Percentiles rank a stretch among this genome's conserved stretches.
Evolutionary conservation across 1,284 basidiomycete species (phyloP).

Genomic region (Meira miltonrushii): DNA sequence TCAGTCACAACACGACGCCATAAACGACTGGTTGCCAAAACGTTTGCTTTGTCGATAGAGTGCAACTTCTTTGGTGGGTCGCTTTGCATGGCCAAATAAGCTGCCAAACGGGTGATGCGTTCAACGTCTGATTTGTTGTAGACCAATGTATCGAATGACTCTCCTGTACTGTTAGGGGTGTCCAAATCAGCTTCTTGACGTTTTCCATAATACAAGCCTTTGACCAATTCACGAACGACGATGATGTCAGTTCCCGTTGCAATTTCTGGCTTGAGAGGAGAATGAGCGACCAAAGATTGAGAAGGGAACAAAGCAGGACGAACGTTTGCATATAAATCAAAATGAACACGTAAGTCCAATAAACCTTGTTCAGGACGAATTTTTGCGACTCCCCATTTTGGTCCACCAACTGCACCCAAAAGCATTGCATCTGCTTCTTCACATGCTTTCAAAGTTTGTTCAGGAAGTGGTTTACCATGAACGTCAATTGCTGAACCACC

Average conservation of each 20-base stretch:
- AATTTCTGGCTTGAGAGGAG: slow-evolving; percentile 84
- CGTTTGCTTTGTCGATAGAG: slow-evolving; percentile 98
- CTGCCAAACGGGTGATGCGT: slow-evolving; percentile 91
- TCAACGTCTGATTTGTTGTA: slow-evolving; percentile 89
- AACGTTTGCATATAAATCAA: slow-evolving; percentile 96
- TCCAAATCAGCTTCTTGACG: slow-evolving; percentile 70
- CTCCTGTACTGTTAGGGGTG: slow-evolving; percentile 38
- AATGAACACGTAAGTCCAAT: slow-evolving; percentile 81
- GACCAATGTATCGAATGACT: slow-evolving; percentile 62
- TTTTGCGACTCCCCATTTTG: slow-evolving; percentile 90
- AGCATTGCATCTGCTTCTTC: slow-evolving; percentile 50
- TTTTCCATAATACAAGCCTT: slow-evolving; percentile 70
- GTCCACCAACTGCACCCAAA: slow-evolving; percentile 76
- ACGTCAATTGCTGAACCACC: slow-evolving; percentile 91
- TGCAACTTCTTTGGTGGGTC: slow-evolving; percentile 83
- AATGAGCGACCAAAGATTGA: slow-evolving; percentile 77
- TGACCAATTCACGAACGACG: slow-evolving; percentile 80
- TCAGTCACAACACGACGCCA: slow-evolving; percentile 68
- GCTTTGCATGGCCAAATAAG: slow-evolving; percentile 74
- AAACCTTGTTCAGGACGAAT: slow-evolving; percentile 94
- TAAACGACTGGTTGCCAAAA: slow-evolving; percentile 85
- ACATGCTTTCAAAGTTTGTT: slow-evolving; percentile 66
- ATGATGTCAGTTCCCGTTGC: slow-evolving; percentile 85
- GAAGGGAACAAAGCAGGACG: slow-evolving; percentile 93
- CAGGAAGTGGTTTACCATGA: slow-evolving; percentile 74